These are phyloP conservation scores for Helotiales sp. DNA, from an alignment of 2,329 filamentous ascomycete species.

Conservation along the genomic window DNA sequence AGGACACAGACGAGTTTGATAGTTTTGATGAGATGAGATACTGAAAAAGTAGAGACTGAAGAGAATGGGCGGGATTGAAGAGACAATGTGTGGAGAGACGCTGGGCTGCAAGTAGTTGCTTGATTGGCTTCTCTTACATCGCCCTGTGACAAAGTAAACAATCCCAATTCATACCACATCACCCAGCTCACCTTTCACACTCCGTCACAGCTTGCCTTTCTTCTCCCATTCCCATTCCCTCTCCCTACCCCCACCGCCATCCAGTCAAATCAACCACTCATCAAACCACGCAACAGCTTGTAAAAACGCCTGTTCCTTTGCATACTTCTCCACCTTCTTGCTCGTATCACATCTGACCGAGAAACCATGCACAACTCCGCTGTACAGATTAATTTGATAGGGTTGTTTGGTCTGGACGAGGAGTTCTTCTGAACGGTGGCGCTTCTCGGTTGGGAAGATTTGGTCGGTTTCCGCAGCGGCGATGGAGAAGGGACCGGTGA, in stretches of 20 bases:
- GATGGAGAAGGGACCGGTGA: slow-evolving; percentile 72
- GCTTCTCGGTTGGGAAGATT: slow-evolving; percentile 68
- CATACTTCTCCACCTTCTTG: slow-evolving; percentile 64
- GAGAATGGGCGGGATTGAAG: no score
- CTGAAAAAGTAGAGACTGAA: no score
- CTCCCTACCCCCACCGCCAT: not conserved
- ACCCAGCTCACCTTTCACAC: no score
- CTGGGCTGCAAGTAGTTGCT: no score
- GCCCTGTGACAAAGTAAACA: no score
- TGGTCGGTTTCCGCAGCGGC: slow-evolving; percentile 59
- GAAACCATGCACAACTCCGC: slow-evolving; percentile 76
- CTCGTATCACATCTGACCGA: slow-evolving; percentile 66
- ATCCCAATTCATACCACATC: no score
- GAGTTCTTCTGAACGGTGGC: slow-evolving; percentile 68
- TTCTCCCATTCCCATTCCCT: not conserved
- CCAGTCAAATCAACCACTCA: slow-evolving; percentile 53
- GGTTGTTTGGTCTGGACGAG: slow-evolving; percentile 57
- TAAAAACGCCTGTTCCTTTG: slow-evolving; percentile 80
- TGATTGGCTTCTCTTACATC: no score
- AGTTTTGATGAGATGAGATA: no score
- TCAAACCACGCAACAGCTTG: slow-evolving; percentile 83
- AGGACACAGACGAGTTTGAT: no score
- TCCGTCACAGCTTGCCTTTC: not conserved
- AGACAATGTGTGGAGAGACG: no score
- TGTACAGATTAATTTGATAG: slow-evolving; percentile 78